phyloP scores from a whole-genome alignment of 2,329 filamentous ascomycete genomes.

The Neofusicoccum ribis region DNA sequence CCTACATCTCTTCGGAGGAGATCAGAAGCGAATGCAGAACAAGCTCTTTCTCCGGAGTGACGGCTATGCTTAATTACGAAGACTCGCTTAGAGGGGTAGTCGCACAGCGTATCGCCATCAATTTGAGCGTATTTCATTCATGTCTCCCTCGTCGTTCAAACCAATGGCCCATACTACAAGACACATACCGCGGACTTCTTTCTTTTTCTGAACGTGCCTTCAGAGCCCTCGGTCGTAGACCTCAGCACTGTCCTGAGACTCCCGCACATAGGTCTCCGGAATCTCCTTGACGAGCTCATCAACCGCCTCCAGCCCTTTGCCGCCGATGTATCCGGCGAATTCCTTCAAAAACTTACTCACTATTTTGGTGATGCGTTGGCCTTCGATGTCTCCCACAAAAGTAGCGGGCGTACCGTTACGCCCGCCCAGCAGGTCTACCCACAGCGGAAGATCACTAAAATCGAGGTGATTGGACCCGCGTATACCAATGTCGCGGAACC shows the following conservation, averaged over 20 bases:
- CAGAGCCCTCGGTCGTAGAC: not conserved
- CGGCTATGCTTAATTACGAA: too few relatives aligned
- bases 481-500: slow-evolving; percentile 27
- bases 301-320: not conserved
- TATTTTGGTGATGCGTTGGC: not conserved
- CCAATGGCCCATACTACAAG: too few relatives aligned
- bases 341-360: not conserved
- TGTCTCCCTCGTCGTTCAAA: too few relatives aligned
- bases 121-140: too few relatives aligned
- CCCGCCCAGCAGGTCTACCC: slow-evolving; percentile 28
- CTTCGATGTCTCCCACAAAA: not conserved
- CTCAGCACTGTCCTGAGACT: not conserved
- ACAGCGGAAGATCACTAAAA: slow-evolving; percentile 27
- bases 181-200: too few relatives aligned
- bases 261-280: not conserved
- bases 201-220: not conserved
- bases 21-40: too few relatives aligned
- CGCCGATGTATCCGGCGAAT: not conserved
- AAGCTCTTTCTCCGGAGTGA: too few relatives aligned
- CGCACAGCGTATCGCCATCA: too few relatives aligned
- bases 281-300: not conserved
- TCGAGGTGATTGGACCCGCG: slow-evolving; percentile 26
- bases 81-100: too few relatives aligned
- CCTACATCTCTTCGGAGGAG: too few relatives aligned
- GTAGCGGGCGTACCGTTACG: slow-evolving; percentile 19